Percentiles rank a stretch among this genome's conserved stretches.
Conservation (phyloP, 345 rosid species). For the Viola odorata region DNA sequence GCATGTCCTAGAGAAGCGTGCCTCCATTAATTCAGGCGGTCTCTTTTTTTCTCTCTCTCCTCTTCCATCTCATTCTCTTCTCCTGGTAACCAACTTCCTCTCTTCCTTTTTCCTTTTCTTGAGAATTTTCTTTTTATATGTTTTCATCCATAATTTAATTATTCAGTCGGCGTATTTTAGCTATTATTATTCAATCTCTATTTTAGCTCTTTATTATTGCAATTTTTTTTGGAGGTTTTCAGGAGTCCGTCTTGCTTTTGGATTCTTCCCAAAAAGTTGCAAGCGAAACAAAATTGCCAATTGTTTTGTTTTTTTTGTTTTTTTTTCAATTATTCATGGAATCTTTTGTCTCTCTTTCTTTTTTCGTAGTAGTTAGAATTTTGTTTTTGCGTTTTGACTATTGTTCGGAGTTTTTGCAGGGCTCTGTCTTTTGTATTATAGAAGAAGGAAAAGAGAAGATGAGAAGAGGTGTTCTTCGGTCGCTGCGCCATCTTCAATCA, state of each 20-base stretch:
- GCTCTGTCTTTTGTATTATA: too few species aligned
- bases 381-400: neutral
- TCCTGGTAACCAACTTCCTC: neutral
- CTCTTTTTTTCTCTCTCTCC: neutral
- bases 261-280: too few species aligned
- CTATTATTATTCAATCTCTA: too few species aligned
- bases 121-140: too few species aligned
- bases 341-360: neutral
- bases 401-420: neutral
- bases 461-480: slow-evolving; percentile 49
- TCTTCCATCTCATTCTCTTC: neutral
- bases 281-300: too few species aligned
- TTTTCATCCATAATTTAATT: neutral
- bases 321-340: neutral
- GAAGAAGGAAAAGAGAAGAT: slow-evolving; percentile 28
- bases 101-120: too few species aligned
- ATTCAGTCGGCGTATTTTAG: neutral
- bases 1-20: too few species aligned
- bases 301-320: neutral
- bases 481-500: slow-evolving; percentile 36
- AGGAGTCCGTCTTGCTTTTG: neutral
- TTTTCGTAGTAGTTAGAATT: neutral
- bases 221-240: neutral
- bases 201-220: neutral
- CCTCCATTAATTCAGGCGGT: neutral